Evolutionary conservation across 2,329 filamentous ascomycete species (phyloP), one percentile per base, ranked within the genome.

Genomic region (Lachnellula cervina): DNA sequence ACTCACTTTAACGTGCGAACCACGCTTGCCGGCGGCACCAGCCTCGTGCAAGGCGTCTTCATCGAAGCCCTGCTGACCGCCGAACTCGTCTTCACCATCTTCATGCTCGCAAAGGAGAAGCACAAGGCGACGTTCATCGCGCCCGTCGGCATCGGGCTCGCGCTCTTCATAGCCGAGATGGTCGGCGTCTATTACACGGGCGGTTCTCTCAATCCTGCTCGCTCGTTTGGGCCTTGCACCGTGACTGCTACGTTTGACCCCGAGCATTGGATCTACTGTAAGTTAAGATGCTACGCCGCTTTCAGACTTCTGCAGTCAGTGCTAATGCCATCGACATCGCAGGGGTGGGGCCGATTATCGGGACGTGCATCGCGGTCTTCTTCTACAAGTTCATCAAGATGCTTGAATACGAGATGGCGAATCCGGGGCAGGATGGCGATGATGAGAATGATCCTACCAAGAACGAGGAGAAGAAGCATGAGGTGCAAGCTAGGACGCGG

Each of bases 401-500:
- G 48, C 69, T 82, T 17, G 73, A 81, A 53, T 83, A 82, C 65
- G 70, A 77, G 67, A 76, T 76, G 73, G 75, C 73, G 11, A 77
- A 77, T 58, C 75, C 75, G 21, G 74, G 74, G 13, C 74, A 76
- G 21, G 75, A 77, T 57, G 73, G 73, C 37, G 73, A 76, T 46
- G 66, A 69, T 35, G 56, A 61, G 17, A 76, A 75, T 35, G 73
- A 76, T 60, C 73, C 74, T 7, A 74, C 72, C 19, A 68, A 71
- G 61, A 76, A 76, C 28, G 28, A 11, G 28, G 28, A 32, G 3
- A 32, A 32, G 28, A 32, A 32, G 28, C 9, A 11, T 32, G 1
- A 32, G 28, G 28, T 32, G 28, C 28, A 32, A 32, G 28, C 28
- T 3, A 32, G 28, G 28, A 11, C 28, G 9, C 28, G 28, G 28